A percentile compares a stretch with the other conserved stretches of the same genome.
Evolutionary conservation across 2,329 filamentous ascomycete genomes (phyloP).

Genomic region (Aspergillus aculeatus): DNA sequence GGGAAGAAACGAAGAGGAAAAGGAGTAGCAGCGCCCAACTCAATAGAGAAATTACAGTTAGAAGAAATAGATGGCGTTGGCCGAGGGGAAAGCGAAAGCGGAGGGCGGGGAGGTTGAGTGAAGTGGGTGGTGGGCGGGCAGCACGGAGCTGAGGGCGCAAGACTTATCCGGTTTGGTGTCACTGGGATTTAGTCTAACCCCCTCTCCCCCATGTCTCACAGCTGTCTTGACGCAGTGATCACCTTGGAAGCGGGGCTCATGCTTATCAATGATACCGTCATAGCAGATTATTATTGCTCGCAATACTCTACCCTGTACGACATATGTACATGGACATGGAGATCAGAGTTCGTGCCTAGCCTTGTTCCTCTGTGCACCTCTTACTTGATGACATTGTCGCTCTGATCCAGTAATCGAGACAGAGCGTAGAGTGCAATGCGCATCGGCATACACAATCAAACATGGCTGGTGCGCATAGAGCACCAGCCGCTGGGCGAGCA

Average conservation of each 20-base stretch:
- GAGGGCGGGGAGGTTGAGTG: neutral
- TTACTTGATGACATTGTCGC: neutral
- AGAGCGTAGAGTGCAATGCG: neutral
- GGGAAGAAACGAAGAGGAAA: neutral
- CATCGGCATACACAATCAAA: constrained; percentile 2
- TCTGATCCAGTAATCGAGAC: neutral
- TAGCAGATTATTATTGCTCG: neutral
- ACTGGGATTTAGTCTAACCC: neutral
- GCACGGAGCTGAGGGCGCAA: neutral
- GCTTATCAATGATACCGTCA: neutral
- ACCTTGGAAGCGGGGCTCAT: neutral
- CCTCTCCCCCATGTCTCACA: neutral
- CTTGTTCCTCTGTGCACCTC: neutral
- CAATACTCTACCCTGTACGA: neutral
- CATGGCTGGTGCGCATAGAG: constrained; percentile 20
- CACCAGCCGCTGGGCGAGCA: constrained; percentile 1
- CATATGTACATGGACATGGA: neutral
- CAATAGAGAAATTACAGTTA: too few species aligned
- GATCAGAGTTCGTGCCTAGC: neutral
- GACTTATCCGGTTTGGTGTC: neutral
- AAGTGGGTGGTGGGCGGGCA: neutral
- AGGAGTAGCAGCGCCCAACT: neutral
- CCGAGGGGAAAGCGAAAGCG: constrained; percentile 1
- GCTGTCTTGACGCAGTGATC: neutral
- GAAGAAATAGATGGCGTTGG: neutral